Conservation (phyloP, 108 stramenopile genomes). For the Fragilariopsis cylindrus region DNA sequence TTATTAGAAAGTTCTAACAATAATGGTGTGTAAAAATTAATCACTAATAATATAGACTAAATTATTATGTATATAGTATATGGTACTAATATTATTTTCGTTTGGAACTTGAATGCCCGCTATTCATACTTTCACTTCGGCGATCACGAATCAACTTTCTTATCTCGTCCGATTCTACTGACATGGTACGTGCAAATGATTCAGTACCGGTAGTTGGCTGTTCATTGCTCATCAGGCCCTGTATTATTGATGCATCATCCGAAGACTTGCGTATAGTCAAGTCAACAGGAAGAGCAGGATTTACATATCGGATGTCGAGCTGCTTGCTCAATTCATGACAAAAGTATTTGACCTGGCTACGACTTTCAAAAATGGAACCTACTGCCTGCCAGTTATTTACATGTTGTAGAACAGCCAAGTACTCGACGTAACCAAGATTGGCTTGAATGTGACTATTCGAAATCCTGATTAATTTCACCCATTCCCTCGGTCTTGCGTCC, state of each 20-base stretch:
- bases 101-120: too few relatives aligned
- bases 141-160: background rate
- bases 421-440: conserved; percentile 61
- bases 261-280: background rate
- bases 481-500: conserved; percentile 58
- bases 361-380: conserved; percentile 54
- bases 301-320: conserved; percentile 57
- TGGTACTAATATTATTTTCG: too few relatives aligned
- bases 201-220: too few relatives aligned
- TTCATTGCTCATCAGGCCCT: too few relatives aligned
- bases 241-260: too few relatives aligned
- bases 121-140: background rate
- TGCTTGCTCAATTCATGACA: conserved; percentile 66
- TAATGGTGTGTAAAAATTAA: too few relatives aligned
- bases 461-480: conserved; percentile 51
- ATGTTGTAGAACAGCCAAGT: conserved; percentile 37
- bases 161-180: conserved; percentile 4
- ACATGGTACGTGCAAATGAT: background rate
- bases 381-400: conserved; percentile 43
- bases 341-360: conserved; percentile 54
- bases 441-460: conserved; percentile 54
- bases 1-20: too few relatives aligned
- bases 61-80: too few relatives aligned
- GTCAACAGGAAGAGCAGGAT: conserved; percentile 37
- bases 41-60: too few relatives aligned